Evolutionary conservation across 2,329 filamentous ascomycete genomes (phyloP), one percentile per base, ranked within the genome.

Genomic region (Fonsecaea pedrosoi): DNA sequence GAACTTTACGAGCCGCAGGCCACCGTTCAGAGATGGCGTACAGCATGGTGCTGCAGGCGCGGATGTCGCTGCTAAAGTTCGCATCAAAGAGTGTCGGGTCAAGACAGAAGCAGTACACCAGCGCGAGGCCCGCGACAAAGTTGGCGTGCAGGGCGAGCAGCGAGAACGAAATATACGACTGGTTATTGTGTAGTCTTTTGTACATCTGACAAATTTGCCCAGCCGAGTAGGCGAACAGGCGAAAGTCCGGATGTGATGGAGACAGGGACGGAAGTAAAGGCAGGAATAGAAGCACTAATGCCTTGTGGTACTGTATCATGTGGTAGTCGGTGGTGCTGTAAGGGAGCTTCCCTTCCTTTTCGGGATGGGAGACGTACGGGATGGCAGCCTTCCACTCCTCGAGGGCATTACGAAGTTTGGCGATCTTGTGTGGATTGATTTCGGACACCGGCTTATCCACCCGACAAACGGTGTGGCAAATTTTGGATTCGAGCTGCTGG

Each of bases 1-100:
- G 57, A 7, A 60, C 32, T 37, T 60, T 53, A 2, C 57, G 38
- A 3, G 57, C 57, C n/a, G 38, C 45, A 2, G 57, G 42, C 57
- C 57, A 60, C 12, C 57, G 38, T 37, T 60, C 57, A 12, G 57
- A 60, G 21, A 60, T 60, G 57, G 42, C 57, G 32, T 60, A 60
- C n/a, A 60, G 57, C 38, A 60, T 48, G 18, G 57, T 60, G 18
- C 57, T 60, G 35, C 57, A 60, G 18, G 57, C 57, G 42, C 57
- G 57, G 45, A 60, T 60, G 57, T 60, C 57, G 40, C 57, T 48
- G 42, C 57, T 60, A 18, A 60, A 53, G 7, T 60, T 40, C 2
- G 42, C 32, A 21, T 60, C 45, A 18, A 48, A 60, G 25, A 60
- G 18, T 7, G 21, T 60, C 12, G 37, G 37, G 32, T 60, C 57